Conservation (phyloP, 192 early-diverging fungal species). For the Geranomyces michiganensis region DNA sequence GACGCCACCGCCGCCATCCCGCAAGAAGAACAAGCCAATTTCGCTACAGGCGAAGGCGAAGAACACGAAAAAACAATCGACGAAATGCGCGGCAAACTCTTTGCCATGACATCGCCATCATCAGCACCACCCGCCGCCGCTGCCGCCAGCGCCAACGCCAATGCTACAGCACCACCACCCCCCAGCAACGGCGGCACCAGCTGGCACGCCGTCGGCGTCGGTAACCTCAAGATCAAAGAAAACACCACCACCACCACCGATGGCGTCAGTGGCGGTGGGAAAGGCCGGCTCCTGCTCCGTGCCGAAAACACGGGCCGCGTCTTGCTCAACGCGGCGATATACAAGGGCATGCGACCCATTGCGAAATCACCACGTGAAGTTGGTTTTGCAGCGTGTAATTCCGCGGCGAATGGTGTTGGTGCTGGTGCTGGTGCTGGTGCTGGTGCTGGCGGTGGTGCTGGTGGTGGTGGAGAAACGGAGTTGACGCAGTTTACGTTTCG, state of each 20-base stretch:
- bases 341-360: slow-evolving; percentile 35
- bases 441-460: too few species aligned
- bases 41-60: slow-evolving; percentile 51
- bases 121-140: too few species aligned
- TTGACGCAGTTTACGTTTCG: too few species aligned
- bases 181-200: not conserved
- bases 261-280: slow-evolving; percentile 36
- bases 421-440: too few species aligned
- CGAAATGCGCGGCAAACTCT: slow-evolving; percentile 34
- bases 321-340: slow-evolving; percentile 42
- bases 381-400: not conserved
- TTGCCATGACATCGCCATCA: too few species aligned
- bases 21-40: slow-evolving; percentile 36
- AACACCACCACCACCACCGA: slow-evolving; percentile 42
- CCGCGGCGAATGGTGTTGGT: too few species aligned
- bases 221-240: slow-evolving; percentile 37
- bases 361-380: not conserved
- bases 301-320: slow-evolving; percentile 49
- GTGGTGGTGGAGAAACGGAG: too few species aligned
- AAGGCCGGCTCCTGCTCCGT: slow-evolving; percentile 41
- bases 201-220: slow-evolving; percentile 43
- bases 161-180: too few species aligned
- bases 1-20: slow-evolving; percentile 39
- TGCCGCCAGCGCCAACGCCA: slow-evolving; percentile 1
- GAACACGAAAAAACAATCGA: slow-evolving; percentile 42